phyloP scores from a whole-genome alignment of 2,329 filamentous ascomycete genomes.

The Diplodia corticola region DNA sequence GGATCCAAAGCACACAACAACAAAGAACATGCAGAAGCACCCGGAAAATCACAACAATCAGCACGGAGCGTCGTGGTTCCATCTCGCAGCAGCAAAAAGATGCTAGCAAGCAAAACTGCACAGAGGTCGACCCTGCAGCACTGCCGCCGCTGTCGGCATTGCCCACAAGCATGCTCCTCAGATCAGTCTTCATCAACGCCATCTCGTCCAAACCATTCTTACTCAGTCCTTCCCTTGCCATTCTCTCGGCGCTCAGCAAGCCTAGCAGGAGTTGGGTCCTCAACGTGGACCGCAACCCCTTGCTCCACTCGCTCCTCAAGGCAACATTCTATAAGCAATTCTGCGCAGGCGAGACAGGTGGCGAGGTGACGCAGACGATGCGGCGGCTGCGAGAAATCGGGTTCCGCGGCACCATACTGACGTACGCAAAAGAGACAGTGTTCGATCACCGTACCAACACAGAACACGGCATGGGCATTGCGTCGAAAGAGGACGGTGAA shows the following conservation, averaged over 20 bases:
- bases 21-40: neutral
- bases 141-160: neutral
- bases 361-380: conserved; percentile 64
- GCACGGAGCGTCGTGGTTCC: neutral
- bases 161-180: conserved; percentile 6
- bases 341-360: conserved; percentile 74
- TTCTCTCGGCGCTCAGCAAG: conserved; percentile 10
- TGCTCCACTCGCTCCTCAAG: conserved; percentile 72
- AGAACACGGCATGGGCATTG: neutral
- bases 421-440: conserved; percentile 69
- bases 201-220: conserved; percentile 7
- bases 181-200: conserved; percentile 13
- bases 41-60: neutral
- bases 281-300: conserved; percentile 36
- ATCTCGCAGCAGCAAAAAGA: neutral
- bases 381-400: conserved; percentile 68
- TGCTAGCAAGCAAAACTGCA: neutral
- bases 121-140: neutral
- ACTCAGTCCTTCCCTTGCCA: neutral
- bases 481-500: neutral
- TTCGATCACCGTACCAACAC: conserved; percentile 36
- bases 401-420: conserved; percentile 79
- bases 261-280: neutral
- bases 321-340: conserved; percentile 87
- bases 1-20: neutral